Percentiles rank a stretch among this genome's conserved stretches.
Conservation (phyloP, 2,329 filamentous ascomycete genomes). For the Diplodia corticola region DNA sequence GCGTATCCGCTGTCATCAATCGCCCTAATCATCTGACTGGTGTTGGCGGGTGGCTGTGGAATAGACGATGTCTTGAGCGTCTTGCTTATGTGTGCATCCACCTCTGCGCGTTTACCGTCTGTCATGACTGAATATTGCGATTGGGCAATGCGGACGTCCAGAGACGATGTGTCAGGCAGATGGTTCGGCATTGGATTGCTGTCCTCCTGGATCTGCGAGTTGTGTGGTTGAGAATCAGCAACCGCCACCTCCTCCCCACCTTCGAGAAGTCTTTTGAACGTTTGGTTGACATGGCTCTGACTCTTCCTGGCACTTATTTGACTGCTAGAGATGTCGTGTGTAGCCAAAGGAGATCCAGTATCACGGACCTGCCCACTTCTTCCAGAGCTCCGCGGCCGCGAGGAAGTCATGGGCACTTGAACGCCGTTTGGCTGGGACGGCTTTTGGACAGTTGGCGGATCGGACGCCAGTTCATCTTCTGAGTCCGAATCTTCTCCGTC, state of each 20-base stretch:
- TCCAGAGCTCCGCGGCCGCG: slow-evolving; percentile 31
- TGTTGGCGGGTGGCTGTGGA: slow-evolving; percentile 32
- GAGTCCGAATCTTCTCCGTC: slow-evolving; percentile 28
- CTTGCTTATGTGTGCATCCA: slow-evolving; percentile 25
- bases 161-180: slow-evolving; percentile 40
- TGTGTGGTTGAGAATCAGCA: slow-evolving; percentile 48
- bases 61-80: slow-evolving; percentile 25
- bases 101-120: slow-evolving; percentile 5
- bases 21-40: slow-evolving; percentile 23
- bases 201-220: slow-evolving; percentile 29
- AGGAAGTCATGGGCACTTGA: slow-evolving; percentile 42
- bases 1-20: slow-evolving; percentile 6
- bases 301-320: neutral
- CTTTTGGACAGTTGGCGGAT: slow-evolving; percentile 25
- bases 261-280: neutral
- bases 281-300: neutral
- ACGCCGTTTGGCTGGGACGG: slow-evolving; percentile 27
- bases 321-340: neutral
- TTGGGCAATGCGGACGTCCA: slow-evolving; percentile 39
- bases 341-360: neutral
- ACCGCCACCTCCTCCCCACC: slow-evolving; percentile 37
- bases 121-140: slow-evolving; percentile 29
- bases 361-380: neutral
- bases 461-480: slow-evolving; percentile 35
- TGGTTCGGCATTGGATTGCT: slow-evolving; percentile 33